Evolutionary conservation across 2,329 filamentous ascomycete genomes (phyloP).

Genomic region (Periconia macrospinosa): DNA sequence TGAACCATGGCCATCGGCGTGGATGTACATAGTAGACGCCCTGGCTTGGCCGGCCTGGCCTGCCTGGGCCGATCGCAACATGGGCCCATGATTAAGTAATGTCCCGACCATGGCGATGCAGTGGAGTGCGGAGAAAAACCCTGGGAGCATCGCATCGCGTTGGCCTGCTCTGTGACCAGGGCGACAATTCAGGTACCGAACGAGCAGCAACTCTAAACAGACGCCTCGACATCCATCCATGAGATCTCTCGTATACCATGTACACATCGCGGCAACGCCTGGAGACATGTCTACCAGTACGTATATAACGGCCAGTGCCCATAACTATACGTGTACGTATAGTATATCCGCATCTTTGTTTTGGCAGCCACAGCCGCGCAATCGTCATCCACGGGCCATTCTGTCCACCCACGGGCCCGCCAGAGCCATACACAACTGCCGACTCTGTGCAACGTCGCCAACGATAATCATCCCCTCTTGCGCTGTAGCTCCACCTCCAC

Average conservation of each 20-base stretch:
- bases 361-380: too few relatives aligned
- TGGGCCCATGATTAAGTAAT: slow-evolving; percentile 41
- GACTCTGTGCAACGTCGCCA: background rate
- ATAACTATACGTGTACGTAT: too few relatives aligned
- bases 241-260: background rate
- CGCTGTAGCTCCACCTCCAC: too few relatives aligned
- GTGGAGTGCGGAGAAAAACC: slow-evolving; percentile 41
- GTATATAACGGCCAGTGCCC: too few relatives aligned
- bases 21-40: too few relatives aligned
- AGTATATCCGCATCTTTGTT: too few relatives aligned
- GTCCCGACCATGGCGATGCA: slow-evolving; percentile 31
- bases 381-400: too few relatives aligned
- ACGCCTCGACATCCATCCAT: slow-evolving; percentile 18
- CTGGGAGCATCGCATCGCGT: slow-evolving; percentile 35
- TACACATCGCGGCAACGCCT: background rate
- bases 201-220: slow-evolving; percentile 39
- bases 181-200: slow-evolving; percentile 41
- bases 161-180: slow-evolving; percentile 39
- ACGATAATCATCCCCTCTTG: too few relatives aligned
- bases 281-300: too few relatives aligned
- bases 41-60: too few relatives aligned
- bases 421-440: background rate
- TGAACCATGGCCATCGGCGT: background rate
- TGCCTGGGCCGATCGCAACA: slow-evolving; percentile 31
- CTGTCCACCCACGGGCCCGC: background rate